Evolutionary conservation across 2,329 filamentous ascomycete genomes (phyloP), one percentile per base, ranked within the genome.

Genomic region (Talaromyces sp.): DNA sequence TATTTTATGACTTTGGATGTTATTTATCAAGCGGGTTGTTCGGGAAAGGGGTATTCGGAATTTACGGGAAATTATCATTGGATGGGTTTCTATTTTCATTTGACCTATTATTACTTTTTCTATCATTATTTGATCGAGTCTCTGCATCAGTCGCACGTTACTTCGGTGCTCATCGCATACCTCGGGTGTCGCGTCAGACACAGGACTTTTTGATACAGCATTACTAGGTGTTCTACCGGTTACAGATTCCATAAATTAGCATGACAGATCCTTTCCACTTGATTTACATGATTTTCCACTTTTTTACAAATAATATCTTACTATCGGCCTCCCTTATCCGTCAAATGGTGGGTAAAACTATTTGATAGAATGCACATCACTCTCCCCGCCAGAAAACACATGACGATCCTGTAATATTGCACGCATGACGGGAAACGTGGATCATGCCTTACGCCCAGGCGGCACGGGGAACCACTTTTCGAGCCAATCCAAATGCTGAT

Each of bases 391-490:
- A 20, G 32, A 8, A n/a, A 33, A 41, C 13, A 47, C 17, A 40
- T 19, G 51, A 27, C 46, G 51, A 55, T 58, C 55, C 49, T 48
- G 49, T 55, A 51, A 51, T 56, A 54, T 57, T 61, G 50, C 54
- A 47, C 52, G 51, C 54, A 56, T 56, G 52, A 52, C 41, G 58
- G 53, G 37, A 53, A 62, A 60, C 58, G 55, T 63, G 57, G 61
- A 55, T 57, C 51, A 35, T 51, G 35, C 44, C 44, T 57, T 57
- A 44, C 30, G 43, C 47, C 32, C 24, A 37, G 47, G 49, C 39
- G 52, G 52, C 51, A 58, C 45, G 24, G 30, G 20, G 48, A 20
- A 52, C 48, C 55, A 44, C 49, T 51, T 57, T 49, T 42, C 46
- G 22, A 49, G 48, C 53, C 46, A 52, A 61, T 55, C 46, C 29